Evolutionary conservation across 164 flowering plant species (phyloP).

Genomic region (Vitis riparia): DNA sequence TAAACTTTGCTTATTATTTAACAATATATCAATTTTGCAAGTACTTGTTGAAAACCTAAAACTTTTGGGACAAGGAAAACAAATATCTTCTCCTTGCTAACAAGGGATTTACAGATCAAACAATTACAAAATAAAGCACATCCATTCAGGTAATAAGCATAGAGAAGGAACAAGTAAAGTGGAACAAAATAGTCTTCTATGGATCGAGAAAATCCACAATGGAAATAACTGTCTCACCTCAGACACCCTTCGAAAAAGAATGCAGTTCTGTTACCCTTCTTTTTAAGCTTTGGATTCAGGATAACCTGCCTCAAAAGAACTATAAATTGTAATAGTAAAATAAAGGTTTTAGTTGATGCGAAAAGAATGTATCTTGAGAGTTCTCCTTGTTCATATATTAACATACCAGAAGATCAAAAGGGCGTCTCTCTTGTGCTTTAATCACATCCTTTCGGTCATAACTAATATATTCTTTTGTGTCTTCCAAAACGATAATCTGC

Average conservation of each 20-base stretch:
- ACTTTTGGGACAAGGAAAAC: background rate
- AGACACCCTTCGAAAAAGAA: slow-evolving; percentile 91
- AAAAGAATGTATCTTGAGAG: background rate
- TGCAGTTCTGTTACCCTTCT: slow-evolving; percentile 69
- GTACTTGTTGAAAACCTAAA: too few relatives aligned
- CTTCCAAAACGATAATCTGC: slow-evolving; percentile 95
- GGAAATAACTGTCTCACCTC: slow-evolving; percentile 45
- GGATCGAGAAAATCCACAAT: background rate
- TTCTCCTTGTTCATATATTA: background rate
- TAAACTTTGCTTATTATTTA: too few relatives aligned
- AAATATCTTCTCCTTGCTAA: background rate
- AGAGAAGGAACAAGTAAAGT: background rate
- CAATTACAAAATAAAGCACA: background rate
- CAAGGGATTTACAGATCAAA: background rate
- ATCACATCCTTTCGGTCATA: slow-evolving; percentile 70
- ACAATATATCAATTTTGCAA: too few relatives aligned
- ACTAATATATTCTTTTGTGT: slow-evolving; percentile 76
- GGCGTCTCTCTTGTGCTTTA: slow-evolving; percentile 67
- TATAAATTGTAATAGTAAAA: slow-evolving; percentile 19
- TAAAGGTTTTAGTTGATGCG: slow-evolving; percentile 9
- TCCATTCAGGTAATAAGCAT: background rate
- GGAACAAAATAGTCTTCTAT: too few relatives aligned
- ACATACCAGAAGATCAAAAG: slow-evolving; percentile 94
- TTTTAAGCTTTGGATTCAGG: slow-evolving; percentile 76
- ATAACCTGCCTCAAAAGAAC: slow-evolving; percentile 66